These are phyloP conservation scores for Penicillium sp. DNA, from an alignment of 2,329 filamentous ascomycete species.

Conservation along the genomic window DNA sequence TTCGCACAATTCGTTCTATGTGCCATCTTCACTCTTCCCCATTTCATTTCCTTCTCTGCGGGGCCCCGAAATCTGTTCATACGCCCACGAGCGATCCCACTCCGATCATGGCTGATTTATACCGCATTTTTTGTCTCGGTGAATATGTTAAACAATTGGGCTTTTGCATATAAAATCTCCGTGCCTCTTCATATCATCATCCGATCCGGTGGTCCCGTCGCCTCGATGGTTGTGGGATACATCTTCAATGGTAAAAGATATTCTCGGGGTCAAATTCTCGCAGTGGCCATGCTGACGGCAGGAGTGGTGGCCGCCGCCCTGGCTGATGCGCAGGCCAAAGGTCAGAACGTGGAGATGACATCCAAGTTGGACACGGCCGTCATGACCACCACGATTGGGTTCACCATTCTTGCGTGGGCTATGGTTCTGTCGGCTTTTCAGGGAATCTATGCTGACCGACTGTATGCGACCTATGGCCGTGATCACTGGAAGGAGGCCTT, in stretches of 20 bases:
- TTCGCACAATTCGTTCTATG: constrained; percentile 89
- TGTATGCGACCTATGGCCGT: constrained; percentile 77
- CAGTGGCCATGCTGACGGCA: constrained; percentile 77
- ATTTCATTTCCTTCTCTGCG: constrained; percentile 65
- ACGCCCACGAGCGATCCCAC: constrained; percentile 73
- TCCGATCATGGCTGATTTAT: constrained; percentile 82
- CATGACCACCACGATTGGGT: constrained; percentile 58
- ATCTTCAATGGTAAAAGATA: constrained; percentile 78
- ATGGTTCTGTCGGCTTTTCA: constrained; percentile 90
- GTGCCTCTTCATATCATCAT: constrained; percentile 97
- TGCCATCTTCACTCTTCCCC: constrained; percentile 72
- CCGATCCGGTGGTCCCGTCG: constrained; percentile 90
- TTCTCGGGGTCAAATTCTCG: constrained; percentile 73
- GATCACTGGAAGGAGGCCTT: constrained; percentile 91
- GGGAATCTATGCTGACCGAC: constrained; percentile 90
- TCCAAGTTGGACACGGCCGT: constrained; percentile 38
- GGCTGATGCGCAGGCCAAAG: constrained; percentile 85
- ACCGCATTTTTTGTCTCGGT: constrained; percentile 89
- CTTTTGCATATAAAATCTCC: constrained; percentile 94
- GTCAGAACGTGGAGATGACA: constrained; percentile 32
- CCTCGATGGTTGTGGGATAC: constrained; percentile 88
- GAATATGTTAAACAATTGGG: constrained; percentile 96
- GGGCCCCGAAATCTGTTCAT: constrained; percentile 69
- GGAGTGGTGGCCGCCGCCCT: constrained; percentile 87
- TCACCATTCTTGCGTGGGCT: constrained; percentile 79